Percentiles rank a stretch among this genome's conserved stretches.
Evolutionary conservation across 305 asterid genomes (phyloP).

Genomic region (Fraxinus dipetala): DNA sequence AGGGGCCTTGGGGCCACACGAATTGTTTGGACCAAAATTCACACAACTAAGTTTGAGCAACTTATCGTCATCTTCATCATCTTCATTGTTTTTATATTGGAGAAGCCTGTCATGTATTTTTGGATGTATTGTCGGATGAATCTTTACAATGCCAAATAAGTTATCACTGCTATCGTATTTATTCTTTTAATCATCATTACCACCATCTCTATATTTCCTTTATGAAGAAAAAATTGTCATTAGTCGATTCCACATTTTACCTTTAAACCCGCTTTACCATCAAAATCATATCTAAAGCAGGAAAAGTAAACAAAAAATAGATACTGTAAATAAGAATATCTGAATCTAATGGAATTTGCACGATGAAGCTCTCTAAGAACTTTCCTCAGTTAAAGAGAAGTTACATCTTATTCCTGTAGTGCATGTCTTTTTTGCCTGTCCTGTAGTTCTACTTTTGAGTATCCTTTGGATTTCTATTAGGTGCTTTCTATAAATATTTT

Average conservation of each 20-base stretch:
- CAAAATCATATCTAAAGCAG: not conserved
- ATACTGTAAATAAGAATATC: not conserved
- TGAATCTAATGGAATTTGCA: not conserved
- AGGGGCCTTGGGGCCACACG: not conserved
- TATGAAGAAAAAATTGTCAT: not conserved
- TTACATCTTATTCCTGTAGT: not conserved
- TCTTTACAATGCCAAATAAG: not conserved
- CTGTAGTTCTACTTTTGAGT: not conserved
- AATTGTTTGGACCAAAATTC: not conserved
- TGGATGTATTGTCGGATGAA: not conserved
- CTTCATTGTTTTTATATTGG: not conserved
- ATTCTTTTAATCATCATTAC: not conserved
- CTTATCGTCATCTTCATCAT: not conserved
- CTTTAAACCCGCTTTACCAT: not conserved
- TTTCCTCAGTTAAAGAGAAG: not conserved
- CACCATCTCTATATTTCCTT: not conserved
- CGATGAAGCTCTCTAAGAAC: not conserved
- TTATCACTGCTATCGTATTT: not conserved
- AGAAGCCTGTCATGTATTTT: not conserved
- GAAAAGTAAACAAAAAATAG: not conserved
- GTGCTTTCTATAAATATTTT: not conserved
- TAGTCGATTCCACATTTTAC: not conserved
- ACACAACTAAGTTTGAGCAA: not conserved
- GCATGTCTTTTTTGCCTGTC: slow-evolving; percentile 10
- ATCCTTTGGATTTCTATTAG: not conserved